A percentile compares a stretch with the other conserved stretches of the same genome.
phyloP scores from a whole-genome alignment of 2,329 filamentous ascomycete genomes.

The Aspergillus tanneri region DNA sequence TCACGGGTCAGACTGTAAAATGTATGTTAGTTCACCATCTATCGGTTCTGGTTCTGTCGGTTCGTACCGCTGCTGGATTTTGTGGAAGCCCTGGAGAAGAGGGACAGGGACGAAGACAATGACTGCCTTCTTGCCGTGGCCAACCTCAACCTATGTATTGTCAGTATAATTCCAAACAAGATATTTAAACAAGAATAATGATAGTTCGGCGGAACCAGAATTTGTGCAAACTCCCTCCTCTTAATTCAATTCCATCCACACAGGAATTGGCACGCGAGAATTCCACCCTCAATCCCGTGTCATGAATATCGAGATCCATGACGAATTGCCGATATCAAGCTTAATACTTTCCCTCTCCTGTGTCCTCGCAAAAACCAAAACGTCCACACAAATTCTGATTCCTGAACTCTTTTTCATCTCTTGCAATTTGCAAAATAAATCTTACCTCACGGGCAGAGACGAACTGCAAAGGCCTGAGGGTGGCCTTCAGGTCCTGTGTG shows the following conservation, averaged over 20 bases:
- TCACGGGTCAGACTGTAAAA: constrained; percentile 85
- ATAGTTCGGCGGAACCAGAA: no score
- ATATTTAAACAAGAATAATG: background rate
- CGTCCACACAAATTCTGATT: background rate
- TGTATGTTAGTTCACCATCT: background rate
- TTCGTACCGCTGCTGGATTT: constrained; percentile 97
- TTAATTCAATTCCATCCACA: no score
- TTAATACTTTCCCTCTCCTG: no score
- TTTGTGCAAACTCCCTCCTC: no score
- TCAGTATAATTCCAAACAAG: background rate
- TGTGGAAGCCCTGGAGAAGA: constrained; percentile 97
- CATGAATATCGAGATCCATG: no score
- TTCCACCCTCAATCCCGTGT: no score
- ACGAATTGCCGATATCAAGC: no score
- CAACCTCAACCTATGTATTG: constrained; percentile 84
- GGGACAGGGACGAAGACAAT: constrained; percentile 99
- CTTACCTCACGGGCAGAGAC: constrained; percentile 99
- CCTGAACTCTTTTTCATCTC: background rate
- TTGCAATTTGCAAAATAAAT: constrained; percentile 15
- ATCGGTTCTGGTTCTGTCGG: constrained; percentile 14
- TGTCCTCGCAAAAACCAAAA: no score
- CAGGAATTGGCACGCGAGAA: no score
- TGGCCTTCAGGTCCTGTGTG: constrained; percentile 94
- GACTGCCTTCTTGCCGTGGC: constrained; percentile 99
- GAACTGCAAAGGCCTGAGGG: constrained; percentile 96